These are phyloP conservation scores for Solanum bulbocastanum DNA, from an alignment of 257 asterid species.

Conservation along the genomic window DNA sequence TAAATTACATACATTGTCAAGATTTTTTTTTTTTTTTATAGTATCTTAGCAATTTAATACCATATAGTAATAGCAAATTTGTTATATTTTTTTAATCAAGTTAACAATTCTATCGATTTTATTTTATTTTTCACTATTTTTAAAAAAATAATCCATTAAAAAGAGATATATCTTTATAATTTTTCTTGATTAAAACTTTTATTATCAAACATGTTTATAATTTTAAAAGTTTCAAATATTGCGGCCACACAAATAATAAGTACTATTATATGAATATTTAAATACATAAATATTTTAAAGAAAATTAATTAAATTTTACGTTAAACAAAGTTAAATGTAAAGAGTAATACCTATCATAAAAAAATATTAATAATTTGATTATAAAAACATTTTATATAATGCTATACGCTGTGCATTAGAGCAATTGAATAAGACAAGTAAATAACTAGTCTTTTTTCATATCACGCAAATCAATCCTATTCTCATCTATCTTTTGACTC, in stretches of 20 bases:
- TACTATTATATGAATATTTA: background rate
- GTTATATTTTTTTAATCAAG: background rate
- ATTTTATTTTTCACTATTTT: background rate
- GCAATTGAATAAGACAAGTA: too few species aligned
- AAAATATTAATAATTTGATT: too few species aligned
- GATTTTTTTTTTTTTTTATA: background rate
- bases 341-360: too few species aligned
- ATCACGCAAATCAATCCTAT: too few species aligned
- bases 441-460: too few species aligned
- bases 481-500: fast-evolving
- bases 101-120: background rate
- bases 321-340: background rate
- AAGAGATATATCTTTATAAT: background rate
- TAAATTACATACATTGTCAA: background rate
- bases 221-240: background rate
- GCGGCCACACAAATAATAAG: background rate
- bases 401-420: background rate
- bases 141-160: fast-evolving
- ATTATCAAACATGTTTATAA: background rate
- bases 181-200: background rate
- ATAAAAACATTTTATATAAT: too few species aligned
- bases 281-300: too few species aligned
- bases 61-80: background rate
- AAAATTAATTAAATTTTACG: too few species aligned
- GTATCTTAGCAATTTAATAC: background rate